Evolutionary conservation across 306 rosid species (phyloP).

Genomic region (Fragaria iinumae): DNA sequence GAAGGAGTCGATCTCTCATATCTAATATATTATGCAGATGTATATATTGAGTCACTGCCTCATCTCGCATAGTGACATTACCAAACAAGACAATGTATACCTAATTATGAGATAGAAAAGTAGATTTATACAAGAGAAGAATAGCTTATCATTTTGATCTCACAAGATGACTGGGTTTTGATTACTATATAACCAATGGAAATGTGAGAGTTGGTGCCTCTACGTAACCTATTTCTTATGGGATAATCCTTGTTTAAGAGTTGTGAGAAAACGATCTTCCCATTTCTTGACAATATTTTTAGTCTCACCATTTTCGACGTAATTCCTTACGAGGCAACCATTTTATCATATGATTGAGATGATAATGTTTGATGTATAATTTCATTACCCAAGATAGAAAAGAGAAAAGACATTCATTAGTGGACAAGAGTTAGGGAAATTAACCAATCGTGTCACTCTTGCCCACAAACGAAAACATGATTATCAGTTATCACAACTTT

Average conservation of each 20-base stretch:
- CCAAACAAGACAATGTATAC: too few relatives aligned
- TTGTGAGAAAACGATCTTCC: background rate
- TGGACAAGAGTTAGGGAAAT: background rate
- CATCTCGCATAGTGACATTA: background rate
- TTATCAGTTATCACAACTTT: background rate
- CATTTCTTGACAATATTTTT: slow-evolving; percentile 6
- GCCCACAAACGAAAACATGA: background rate
- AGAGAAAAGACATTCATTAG: background rate
- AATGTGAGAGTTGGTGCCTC: background rate
- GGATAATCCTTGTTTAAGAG: background rate
- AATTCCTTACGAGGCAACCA: background rate
- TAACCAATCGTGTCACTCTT: background rate
- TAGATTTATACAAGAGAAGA: background rate
- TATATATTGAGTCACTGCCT: too few relatives aligned
- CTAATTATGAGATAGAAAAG: background rate
- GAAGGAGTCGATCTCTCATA: background rate
- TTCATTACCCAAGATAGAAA: slow-evolving; percentile 7
- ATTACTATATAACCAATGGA: background rate
- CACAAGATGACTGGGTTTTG: background rate
- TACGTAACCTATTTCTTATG: background rate
- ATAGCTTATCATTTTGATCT: background rate
- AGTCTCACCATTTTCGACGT: background rate
- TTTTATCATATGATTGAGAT: background rate
- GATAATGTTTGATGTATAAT: background rate
- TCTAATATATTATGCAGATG: background rate